phyloP scores from a whole-genome alignment of 1,284 basidiomycete species.

The Cutaneotrichosporon cutaneum region DNA sequence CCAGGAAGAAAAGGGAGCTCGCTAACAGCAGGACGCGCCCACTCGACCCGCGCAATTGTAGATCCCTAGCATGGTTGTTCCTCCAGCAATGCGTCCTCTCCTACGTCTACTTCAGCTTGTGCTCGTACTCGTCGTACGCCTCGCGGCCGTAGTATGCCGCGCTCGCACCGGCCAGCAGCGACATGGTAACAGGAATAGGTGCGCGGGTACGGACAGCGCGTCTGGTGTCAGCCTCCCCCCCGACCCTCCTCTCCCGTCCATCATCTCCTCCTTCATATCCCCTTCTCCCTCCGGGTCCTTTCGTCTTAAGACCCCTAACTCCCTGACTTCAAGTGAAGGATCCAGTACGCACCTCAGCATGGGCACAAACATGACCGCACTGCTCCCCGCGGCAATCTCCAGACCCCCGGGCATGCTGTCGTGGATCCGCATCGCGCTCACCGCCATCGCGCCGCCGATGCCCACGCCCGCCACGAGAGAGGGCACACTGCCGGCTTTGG shows the following conservation, averaged over 20 bases:
- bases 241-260: no score
- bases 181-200: slow-evolving; percentile 31
- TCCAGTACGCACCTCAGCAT: slow-evolving; percentile 17
- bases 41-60: neutral
- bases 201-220: slow-evolving; percentile 27
- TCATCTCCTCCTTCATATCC: no score
- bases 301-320: no score
- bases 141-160: slow-evolving; percentile 36
- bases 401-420: slow-evolving; percentile 38
- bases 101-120: neutral
- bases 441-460: slow-evolving; percentile 37
- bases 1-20: no score
- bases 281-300: no score
- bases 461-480: slow-evolving; percentile 35
- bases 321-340: no score
- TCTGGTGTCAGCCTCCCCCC: slow-evolving; percentile 4
- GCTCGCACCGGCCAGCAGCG: slow-evolving; percentile 31
- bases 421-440: slow-evolving; percentile 40
- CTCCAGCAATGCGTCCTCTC: neutral
- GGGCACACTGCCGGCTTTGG: slow-evolving; percentile 32
- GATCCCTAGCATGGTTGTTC: neutral
- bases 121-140: slow-evolving; percentile 34
- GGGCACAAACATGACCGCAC: slow-evolving; percentile 20
- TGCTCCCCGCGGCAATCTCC: slow-evolving; percentile 32
- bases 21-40: slow-evolving; percentile 12